These are phyloP conservation scores for Umbellularia californica DNA, from an alignment of 164 flowering plant species.

Conservation along the genomic window DNA sequence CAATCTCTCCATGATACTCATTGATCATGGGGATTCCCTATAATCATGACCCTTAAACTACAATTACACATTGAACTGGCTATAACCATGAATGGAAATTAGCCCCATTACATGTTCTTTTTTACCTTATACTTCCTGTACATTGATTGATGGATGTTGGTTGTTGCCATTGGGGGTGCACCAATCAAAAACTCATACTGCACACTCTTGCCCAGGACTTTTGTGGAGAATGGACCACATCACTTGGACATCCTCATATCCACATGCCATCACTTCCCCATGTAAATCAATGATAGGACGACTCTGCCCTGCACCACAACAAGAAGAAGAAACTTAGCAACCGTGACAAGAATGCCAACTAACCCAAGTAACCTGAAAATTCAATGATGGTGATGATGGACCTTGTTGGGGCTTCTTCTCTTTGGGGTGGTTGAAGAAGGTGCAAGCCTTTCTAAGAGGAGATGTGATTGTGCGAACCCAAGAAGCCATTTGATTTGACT, in stretches of 20 bases:
- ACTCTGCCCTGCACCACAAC: slow-evolving; percentile 35
- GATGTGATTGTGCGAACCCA: slow-evolving; percentile 69
- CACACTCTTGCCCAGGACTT: slow-evolving; percentile 36
- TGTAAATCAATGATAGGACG: slow-evolving; percentile 41
- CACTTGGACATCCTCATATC: slow-evolving; percentile 77
- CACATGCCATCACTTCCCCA: slow-evolving; percentile 85
- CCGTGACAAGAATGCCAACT: no score
- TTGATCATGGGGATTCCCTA: slow-evolving; percentile 41
- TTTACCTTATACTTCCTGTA: background rate
- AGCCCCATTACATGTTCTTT: background rate
- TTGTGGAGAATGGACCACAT: slow-evolving; percentile 82
- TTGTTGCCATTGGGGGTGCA: background rate
- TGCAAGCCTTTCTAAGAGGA: slow-evolving; percentile 70
- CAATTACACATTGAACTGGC: slow-evolving; percentile 2
- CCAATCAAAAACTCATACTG: slow-evolving; percentile 3
- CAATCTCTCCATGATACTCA: slow-evolving; percentile 38
- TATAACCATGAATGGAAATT: background rate
- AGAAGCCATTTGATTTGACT: slow-evolving; percentile 21
- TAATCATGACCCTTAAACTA: slow-evolving; percentile 3
- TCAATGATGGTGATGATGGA: background rate
- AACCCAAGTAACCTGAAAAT: background rate
- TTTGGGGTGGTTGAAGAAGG: slow-evolving; percentile 27
- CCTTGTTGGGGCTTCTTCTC: slow-evolving; percentile 29
- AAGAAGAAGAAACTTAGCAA: background rate
- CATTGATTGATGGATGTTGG: background rate